A percentile compares a stretch with the other conserved stretches of the same genome.
Conservation (phyloP, 2,329 filamentous ascomycete species). For the Aureobasidium sp. region DNA sequence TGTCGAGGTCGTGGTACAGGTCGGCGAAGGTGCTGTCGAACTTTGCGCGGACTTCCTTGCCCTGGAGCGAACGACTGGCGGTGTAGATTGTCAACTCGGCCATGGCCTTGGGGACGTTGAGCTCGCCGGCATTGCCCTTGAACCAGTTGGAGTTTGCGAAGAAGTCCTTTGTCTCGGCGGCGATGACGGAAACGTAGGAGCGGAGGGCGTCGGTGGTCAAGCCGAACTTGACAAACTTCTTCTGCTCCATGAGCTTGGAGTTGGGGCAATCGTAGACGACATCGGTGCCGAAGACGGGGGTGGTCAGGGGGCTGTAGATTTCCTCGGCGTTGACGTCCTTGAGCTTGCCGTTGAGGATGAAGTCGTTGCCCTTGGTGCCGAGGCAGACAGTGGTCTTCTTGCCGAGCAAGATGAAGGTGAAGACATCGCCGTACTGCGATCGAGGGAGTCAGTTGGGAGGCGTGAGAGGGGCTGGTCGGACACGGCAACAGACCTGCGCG, state of each 20-base stretch:
- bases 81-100: conserved; percentile 87
- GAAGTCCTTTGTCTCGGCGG: conserved; percentile 65
- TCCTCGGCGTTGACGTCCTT: conserved; percentile 88
- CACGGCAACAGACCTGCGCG: conserved; percentile 56
- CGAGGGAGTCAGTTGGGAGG: conserved; percentile 10
- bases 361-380: conserved; percentile 77
- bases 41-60: conserved; percentile 70
- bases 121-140: conserved; percentile 60
- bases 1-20: conserved; percentile 82
- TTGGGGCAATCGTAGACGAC: conserved; percentile 91
- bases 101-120: conserved; percentile 69
- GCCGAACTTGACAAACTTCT: conserved; percentile 85
- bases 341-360: conserved; percentile 84
- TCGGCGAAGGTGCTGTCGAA: conserved; percentile 76
- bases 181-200: conserved; percentile 73
- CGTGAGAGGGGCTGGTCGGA: neutral
- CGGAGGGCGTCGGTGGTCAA: conserved; percentile 68
- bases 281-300: conserved; percentile 69
- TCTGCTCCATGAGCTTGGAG: conserved; percentile 90
- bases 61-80: conserved; percentile 77
- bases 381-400: conserved; percentile 84
- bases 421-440: conserved; percentile 73
- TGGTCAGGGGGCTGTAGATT: conserved; percentile 71
- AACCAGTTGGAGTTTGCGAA: conserved; percentile 54
- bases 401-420: conserved; percentile 81